Percentiles rank a stretch among this genome's conserved stretches.
These are phyloP conservation scores for Dentipellis fragilis DNA, from an alignment of 768 basidiomycete species.

Conservation along the genomic window DNA sequence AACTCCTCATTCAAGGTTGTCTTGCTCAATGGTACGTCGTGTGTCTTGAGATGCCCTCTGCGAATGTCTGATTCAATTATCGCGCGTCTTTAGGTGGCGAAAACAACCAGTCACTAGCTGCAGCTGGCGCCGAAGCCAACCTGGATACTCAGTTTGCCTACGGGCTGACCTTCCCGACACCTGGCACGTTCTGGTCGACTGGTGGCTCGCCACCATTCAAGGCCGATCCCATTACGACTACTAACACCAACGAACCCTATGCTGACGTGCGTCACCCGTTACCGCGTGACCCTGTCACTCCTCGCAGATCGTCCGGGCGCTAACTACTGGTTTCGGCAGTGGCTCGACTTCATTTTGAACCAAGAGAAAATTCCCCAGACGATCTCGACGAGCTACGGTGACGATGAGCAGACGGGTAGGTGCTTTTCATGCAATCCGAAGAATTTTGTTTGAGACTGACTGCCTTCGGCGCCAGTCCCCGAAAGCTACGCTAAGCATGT, in stretches of 20 bases:
- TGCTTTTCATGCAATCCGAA: too few relatives aligned
- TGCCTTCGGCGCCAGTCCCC: constrained; percentile 31
- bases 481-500: constrained; percentile 35
- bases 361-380: constrained; percentile 41
- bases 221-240: constrained; percentile 3
- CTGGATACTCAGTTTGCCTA: constrained; percentile 15
- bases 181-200: constrained; percentile 14
- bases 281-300: background rate
- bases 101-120: constrained; percentile 8
- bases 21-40: constrained; percentile 40
- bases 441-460: background rate
- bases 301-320: background rate
- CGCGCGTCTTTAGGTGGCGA: constrained; percentile 4
- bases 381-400: constrained; percentile 67
- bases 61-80: background rate
- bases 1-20: constrained; percentile 40
- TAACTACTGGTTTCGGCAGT: constrained; percentile 23
- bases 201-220: constrained; percentile 16
- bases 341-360: constrained; percentile 49
- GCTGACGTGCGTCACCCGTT: background rate
- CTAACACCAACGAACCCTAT: constrained; percentile 11
- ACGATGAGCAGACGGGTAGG: constrained; percentile 60
- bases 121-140: constrained; percentile 17
- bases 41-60: background rate
- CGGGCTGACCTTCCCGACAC: constrained; percentile 17